phyloP scores from a whole-genome alignment of 2,329 filamentous ascomycete genomes.

The Phoma sp. region DNA sequence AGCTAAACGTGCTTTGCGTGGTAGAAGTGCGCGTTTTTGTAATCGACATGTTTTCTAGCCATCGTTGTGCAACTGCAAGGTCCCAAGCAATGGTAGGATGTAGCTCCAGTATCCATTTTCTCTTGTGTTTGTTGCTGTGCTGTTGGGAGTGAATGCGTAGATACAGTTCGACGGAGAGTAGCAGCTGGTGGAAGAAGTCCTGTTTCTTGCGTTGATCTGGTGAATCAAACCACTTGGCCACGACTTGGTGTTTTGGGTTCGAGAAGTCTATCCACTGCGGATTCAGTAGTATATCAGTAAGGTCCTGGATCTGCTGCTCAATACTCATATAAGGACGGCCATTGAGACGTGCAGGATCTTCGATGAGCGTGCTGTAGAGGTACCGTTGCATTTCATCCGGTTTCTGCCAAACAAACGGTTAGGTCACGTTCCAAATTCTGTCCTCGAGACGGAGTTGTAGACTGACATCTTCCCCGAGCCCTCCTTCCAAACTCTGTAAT shows the following conservation, averaged over 20 bases:
- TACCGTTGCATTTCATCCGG: slow-evolving; percentile 57
- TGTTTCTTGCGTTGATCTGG: slow-evolving; percentile 65
- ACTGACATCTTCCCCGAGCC: slow-evolving; percentile 53
- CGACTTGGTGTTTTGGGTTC: slow-evolving; percentile 71
- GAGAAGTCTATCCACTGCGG: slow-evolving; percentile 78
- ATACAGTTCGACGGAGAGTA: slow-evolving; percentile 75
- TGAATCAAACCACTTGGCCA: slow-evolving; percentile 72
- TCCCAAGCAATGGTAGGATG: slow-evolving; percentile 76
- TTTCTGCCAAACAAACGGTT: slow-evolving; percentile 46
- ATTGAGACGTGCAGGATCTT: slow-evolving; percentile 68
- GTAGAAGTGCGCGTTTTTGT: slow-evolving; percentile 62
- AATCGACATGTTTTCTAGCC: slow-evolving; percentile 73
- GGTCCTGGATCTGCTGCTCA: slow-evolving; percentile 74
- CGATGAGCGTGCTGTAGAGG: slow-evolving; percentile 72
- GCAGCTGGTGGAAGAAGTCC: slow-evolving; percentile 77
- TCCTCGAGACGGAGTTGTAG: slow-evolving; percentile 14
- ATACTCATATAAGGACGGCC: slow-evolving; percentile 64
- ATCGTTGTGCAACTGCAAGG: slow-evolving; percentile 74
- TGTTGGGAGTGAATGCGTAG: slow-evolving; percentile 69
- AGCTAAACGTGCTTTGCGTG: slow-evolving; percentile 57
- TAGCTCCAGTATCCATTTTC: slow-evolving; percentile 68
- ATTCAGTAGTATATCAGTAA: slow-evolving; percentile 72
- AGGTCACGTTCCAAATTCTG: slow-evolving; percentile 25
- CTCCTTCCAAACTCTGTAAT: slow-evolving; percentile 50
- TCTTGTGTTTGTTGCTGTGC: slow-evolving; percentile 68